Evolutionary conservation across 1,284 basidiomycete species (phyloP), one percentile per base, ranked within the genome.

Genomic region (Trametes sp.): DNA sequence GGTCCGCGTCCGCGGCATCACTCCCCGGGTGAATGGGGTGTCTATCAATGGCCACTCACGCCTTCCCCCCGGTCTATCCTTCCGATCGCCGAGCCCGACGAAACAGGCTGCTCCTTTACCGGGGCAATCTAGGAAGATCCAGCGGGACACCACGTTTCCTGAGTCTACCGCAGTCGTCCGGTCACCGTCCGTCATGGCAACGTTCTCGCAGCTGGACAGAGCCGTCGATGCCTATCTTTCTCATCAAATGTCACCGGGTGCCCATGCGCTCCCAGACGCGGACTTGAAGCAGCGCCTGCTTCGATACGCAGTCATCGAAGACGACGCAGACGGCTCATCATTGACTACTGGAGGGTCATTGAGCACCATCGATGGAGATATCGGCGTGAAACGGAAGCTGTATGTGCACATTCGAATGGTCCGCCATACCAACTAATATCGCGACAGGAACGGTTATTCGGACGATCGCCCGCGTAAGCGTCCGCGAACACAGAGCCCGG

Each of bases 121-220:
- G 2, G 69, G 65, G 31, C 57, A 63, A 38, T 52, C 65, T 23
- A 57, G 48, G 55, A 67, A 65, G 57, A 67, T 62, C n/a, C 69
- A 72, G 19, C 70, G 70, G 3, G 75, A 87, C 67, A 71, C 80
- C 0, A 75, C 82, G 1, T 92, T 93, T 64, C 76, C 77, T 2
- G 91, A 93, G 31, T 82, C 81, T 44, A 85, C 86, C 5, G 94
- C 94, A 0, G 84, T 97, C 33, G 74, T 88, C 13, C 88, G 96
- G n/a, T 94, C 92, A 0, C 80, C 88, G 0, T 83, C 88, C 63
- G 85, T 87, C 28, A 97, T 97, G 94, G 73, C 80, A 1, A 66
- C 78, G 52, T 93, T 93, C 68, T 72, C 73, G 33, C 77, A 83
- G 44, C 77, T 93, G 10, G 89, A 92, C 65, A 71, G 66, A 14